phyloP scores from a whole-genome alignment of 2,329 filamentous ascomycete species.

The Gaeumannomyces tritici region DNA sequence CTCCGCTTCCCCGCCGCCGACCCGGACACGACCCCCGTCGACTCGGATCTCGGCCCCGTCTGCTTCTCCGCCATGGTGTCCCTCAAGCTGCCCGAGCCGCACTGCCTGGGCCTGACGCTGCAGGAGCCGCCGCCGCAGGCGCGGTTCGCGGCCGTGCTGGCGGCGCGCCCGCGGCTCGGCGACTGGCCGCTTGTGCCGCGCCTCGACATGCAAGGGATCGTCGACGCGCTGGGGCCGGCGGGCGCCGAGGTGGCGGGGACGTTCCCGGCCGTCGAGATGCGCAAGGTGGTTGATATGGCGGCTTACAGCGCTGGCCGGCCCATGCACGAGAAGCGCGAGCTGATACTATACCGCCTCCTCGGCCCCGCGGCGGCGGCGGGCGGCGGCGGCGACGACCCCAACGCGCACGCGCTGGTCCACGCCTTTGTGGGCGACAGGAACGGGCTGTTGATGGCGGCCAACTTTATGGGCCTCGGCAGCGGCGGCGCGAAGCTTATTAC shows the following conservation, averaged over 20 bases:
- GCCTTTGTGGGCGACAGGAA: conserved; percentile 45
- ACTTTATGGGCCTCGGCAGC: conserved; percentile 36
- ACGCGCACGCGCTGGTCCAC: conserved; percentile 37
- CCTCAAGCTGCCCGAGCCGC: conserved; percentile 32
- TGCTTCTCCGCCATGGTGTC: conserved; percentile 43
- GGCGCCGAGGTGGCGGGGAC: conserved; percentile 21
- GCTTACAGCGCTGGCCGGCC: conserved; percentile 30
- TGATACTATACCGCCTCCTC: conserved; percentile 38
- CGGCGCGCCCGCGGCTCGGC: conserved; percentile 18
- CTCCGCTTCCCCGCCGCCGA: conserved; percentile 31
- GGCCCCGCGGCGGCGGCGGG: conserved; percentile 23
- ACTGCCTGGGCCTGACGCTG: conserved; percentile 22
- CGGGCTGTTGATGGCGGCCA: conserved; percentile 39
- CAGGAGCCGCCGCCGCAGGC: conserved; percentile 31
- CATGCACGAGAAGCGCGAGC: conserved; percentile 34
- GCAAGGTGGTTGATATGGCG: conserved; percentile 45
- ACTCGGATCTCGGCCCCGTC: conserved; percentile 24
- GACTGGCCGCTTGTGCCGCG: conserved; percentile 36
- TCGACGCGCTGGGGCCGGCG: conserved; percentile 23
- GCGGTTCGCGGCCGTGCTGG: conserved; percentile 32
- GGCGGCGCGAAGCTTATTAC: conserved; percentile 28
- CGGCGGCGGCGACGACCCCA: conserved; percentile 16
- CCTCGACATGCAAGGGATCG: conserved; percentile 31
- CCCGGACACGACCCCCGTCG: conserved; percentile 15
- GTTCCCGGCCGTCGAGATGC: conserved; percentile 43